Evolutionary conservation across 2,329 filamentous ascomycete genomes (phyloP).

Genomic region (Coniochaeta sp.): DNA sequence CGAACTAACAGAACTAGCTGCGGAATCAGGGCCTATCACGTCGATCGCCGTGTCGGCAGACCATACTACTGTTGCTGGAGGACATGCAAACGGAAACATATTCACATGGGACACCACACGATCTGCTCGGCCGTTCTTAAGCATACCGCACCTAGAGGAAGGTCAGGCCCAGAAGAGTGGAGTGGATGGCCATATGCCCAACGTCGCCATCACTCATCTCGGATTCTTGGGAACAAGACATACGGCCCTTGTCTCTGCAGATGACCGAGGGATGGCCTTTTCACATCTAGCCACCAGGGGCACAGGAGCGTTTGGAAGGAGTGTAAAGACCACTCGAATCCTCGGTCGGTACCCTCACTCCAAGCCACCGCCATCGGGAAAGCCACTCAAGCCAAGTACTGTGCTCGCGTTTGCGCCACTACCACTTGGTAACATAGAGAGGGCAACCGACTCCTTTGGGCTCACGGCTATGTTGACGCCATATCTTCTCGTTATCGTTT

Average conservation of each 20-base stretch:
- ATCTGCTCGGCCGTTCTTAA: slow-evolving; percentile 79
- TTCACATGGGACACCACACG: slow-evolving; percentile 93
- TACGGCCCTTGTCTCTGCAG: slow-evolving; percentile 90
- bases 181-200: slow-evolving; percentile 75
- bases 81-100: slow-evolving; percentile 83
- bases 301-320: slow-evolving; percentile 75
- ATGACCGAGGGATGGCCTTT: slow-evolving; percentile 95
- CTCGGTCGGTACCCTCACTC: slow-evolving; percentile 82
- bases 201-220: slow-evolving; percentile 76
- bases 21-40: slow-evolving; percentile 84
- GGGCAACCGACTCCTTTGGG: slow-evolving; percentile 79
- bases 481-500: slow-evolving; percentile 92
- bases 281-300: slow-evolving; percentile 92
- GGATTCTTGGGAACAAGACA: slow-evolving; percentile 91
- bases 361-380: slow-evolving; percentile 47
- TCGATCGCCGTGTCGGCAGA: slow-evolving; percentile 88
- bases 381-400: slow-evolving; percentile 81
- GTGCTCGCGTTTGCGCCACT: slow-evolving; percentile 87
- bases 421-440: slow-evolving; percentile 89
- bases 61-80: slow-evolving; percentile 83
- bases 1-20: slow-evolving; percentile 45
- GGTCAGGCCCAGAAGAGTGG: slow-evolving; percentile 56
- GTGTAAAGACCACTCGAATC: slow-evolving; percentile 84
- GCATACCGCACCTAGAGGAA: slow-evolving; percentile 71
- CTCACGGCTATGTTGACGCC: slow-evolving; percentile 93